These are phyloP conservation scores for Ogataea glucozyma DNA, from an alignment of 805 yeast genomes.

Conservation along the genomic window DNA sequence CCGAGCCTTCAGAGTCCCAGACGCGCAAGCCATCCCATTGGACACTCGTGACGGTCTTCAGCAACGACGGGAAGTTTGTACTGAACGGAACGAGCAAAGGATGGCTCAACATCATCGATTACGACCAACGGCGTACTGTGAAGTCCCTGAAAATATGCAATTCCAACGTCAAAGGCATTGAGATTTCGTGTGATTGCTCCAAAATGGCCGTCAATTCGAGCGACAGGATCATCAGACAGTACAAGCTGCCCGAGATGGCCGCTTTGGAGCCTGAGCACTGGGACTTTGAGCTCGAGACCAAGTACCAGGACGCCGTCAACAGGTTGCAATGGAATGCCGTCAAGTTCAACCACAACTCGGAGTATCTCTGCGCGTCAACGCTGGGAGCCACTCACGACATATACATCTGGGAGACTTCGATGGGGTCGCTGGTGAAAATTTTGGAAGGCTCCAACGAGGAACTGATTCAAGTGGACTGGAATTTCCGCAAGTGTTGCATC, in stretches of 20 bases:
- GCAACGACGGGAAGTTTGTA: conserved; percentile 54
- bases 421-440: conserved; percentile 87
- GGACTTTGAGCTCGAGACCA: conserved; percentile 67
- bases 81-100: conserved; percentile 84
- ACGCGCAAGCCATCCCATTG: conserved; percentile 30
- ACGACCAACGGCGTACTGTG: conserved; percentile 36
- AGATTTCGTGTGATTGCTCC: conserved; percentile 57
- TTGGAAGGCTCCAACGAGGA: conserved; percentile 91
- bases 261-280: conserved; percentile 15
- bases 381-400: conserved; percentile 86
- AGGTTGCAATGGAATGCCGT: conserved; percentile 86
- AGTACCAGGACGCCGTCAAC: conserved; percentile 88
- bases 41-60: conserved; percentile 53
- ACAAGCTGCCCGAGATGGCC: conserved; percentile 39
- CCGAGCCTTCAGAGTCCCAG: too few species aligned
- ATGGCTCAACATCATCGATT: conserved; percentile 54
- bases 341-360: conserved; percentile 71
- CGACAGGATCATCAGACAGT: conserved; percentile 72
- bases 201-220: conserved; percentile 75
- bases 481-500: conserved; percentile 67
- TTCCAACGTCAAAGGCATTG: conserved; percentile 69
- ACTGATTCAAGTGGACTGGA: conserved; percentile 84
- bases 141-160: conserved; percentile 54
- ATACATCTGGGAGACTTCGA: conserved; percentile 87
- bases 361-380: conserved; percentile 86